A percentile compares a stretch with the other conserved stretches of the same genome.
Evolutionary conservation across 2,329 filamentous ascomycete genomes (phyloP).

Genomic region (Sclerotinia spermophila): DNA sequence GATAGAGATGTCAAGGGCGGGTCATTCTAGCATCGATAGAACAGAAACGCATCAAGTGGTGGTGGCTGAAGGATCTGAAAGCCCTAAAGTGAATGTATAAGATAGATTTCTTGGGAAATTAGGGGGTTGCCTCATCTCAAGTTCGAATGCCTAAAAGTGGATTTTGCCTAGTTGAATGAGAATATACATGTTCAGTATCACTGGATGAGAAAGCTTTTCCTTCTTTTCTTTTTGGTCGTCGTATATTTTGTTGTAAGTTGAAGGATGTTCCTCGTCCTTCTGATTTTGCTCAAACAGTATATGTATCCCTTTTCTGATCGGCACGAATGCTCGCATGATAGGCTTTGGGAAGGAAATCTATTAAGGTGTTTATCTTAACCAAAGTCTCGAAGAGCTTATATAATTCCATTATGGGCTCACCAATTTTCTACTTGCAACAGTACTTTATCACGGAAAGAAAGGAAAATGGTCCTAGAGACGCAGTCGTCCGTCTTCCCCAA

Average conservation of each 20-base stretch:
- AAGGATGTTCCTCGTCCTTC: background rate
- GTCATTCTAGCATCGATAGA: background rate
- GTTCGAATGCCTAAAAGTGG: background rate
- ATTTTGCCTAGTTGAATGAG: background rate
- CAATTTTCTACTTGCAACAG: background rate
- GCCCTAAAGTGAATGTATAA: too few relatives aligned
- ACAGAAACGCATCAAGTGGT: background rate
- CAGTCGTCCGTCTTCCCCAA: background rate
- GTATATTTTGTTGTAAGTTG: background rate
- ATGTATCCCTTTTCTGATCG: background rate
- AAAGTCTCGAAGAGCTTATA: background rate
- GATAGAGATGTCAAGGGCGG: background rate
- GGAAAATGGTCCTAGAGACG: background rate
- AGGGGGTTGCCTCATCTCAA: background rate
- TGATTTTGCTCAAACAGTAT: background rate
- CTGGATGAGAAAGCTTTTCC: background rate
- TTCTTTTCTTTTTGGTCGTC: background rate
- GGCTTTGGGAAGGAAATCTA: background rate
- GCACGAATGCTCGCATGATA: background rate
- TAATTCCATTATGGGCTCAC: background rate
- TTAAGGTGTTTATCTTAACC: too few relatives aligned
- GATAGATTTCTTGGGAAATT: accelerated
- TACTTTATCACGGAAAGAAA: background rate
- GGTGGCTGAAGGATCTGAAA: too few relatives aligned
- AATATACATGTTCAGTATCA: background rate